A percentile compares a stretch with the other conserved stretches of the same genome.
Conservation (phyloP, 1,284 basidiomycete genomes). For the Ceraceosorus guamensis region DNA sequence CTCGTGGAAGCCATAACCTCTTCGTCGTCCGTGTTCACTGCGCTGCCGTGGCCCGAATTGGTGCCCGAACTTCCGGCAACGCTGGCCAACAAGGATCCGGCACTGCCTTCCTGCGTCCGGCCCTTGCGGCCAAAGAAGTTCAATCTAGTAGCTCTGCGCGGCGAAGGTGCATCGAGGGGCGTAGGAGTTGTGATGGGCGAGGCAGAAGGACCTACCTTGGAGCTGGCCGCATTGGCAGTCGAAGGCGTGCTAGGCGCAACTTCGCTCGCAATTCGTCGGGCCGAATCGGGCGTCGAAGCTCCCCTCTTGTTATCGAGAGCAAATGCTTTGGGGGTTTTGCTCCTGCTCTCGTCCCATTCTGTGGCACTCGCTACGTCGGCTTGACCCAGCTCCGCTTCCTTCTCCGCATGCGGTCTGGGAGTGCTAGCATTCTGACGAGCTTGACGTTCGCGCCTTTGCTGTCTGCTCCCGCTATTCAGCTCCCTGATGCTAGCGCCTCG, state of each 20-base stretch:
- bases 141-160: not conserved
- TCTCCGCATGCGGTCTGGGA: too few species aligned
- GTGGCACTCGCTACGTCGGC: not conserved
- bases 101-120: not conserved
- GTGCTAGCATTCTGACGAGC: too few species aligned
- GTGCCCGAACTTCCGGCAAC: not conserved
- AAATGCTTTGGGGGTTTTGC: conserved; percentile 2
- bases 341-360: conserved; percentile 3
- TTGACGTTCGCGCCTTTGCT: not conserved
- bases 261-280: too few species aligned
- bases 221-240: too few species aligned
- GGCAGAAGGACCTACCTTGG: too few species aligned
- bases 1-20: not conserved
- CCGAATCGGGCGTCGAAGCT: not conserved
- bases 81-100: not conserved
- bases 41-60: not conserved
- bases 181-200: not conserved
- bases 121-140: not conserved
- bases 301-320: not conserved
- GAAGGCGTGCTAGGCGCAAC: not conserved
- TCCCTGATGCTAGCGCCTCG: not conserved
- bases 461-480: too few species aligned
- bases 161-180: not conserved
- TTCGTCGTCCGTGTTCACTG: not conserved
- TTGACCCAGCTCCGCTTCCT: not conserved